Evolutionary conservation across 2,329 filamentous ascomycete species (phyloP).

Genomic region (Coniochaeta sp.): DNA sequence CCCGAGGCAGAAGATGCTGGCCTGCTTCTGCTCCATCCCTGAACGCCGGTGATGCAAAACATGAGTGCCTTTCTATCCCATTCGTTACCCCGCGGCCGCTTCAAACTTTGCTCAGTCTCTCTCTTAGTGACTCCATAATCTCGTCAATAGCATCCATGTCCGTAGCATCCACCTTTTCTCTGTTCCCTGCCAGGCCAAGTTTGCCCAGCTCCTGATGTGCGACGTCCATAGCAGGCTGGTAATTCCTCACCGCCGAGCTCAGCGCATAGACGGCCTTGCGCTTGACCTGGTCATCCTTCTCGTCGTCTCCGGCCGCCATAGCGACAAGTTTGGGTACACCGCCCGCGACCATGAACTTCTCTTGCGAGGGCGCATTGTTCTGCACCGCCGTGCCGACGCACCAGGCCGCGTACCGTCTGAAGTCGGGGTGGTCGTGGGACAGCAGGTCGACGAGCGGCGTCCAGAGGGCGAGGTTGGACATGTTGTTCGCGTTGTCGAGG

Average conservation of each 20-base stretch:
- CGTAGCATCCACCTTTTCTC: constrained; percentile 12
- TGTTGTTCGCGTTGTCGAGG: constrained; percentile 95
- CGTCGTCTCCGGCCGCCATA: constrained; percentile 51
- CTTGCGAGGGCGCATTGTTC: constrained; percentile 85
- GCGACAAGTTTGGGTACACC: constrained; percentile 64
- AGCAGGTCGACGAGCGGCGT: constrained; percentile 67
- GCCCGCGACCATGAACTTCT: constrained; percentile 54
- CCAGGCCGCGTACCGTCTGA: constrained; percentile 86
- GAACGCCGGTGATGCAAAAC: constrained; percentile 5
- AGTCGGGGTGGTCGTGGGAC: constrained; percentile 57
- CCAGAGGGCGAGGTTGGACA: constrained; percentile 75
- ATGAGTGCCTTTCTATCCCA: background rate
- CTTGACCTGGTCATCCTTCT: constrained; percentile 48
- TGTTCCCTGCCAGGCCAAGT: constrained; percentile 37
- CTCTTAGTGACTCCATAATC: constrained; percentile 61
- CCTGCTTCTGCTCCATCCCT: background rate
- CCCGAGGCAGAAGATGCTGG: background rate
- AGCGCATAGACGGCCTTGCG: constrained; percentile 87
- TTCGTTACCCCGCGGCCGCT: no score
- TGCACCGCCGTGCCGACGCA: constrained; percentile 91
- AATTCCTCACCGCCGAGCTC: constrained; percentile 80
- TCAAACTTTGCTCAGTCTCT: constrained; percentile 14
- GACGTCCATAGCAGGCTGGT: constrained; percentile 71
- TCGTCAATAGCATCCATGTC: constrained; percentile 84
- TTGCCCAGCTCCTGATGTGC: constrained; percentile 56